A percentile compares a stretch with the other conserved stretches of the same genome.
Conservation (phyloP, 2,329 filamentous ascomycete species). For the Pyrenophora graminea region DNA sequence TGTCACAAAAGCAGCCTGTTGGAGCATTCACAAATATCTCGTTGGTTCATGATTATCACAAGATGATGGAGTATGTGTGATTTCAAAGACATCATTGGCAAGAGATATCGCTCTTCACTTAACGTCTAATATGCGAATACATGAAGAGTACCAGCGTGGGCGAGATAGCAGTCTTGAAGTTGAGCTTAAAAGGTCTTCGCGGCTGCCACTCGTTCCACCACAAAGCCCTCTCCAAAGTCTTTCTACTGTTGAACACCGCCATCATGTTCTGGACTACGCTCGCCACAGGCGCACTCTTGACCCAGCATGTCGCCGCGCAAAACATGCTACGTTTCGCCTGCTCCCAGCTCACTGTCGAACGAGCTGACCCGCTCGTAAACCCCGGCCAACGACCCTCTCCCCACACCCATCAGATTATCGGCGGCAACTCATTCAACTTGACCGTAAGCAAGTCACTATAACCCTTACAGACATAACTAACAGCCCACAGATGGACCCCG, state of each 20-base stretch:
- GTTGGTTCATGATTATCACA: background rate
- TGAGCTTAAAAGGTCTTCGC: background rate
- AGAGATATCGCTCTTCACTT: too few species aligned
- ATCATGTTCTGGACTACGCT: conserved; percentile 34
- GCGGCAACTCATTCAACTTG: conserved; percentile 40
- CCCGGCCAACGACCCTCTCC: conserved; percentile 33
- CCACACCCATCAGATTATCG: conserved; percentile 40
- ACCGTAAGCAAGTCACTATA: conserved; percentile 20
- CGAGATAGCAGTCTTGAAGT: background rate
- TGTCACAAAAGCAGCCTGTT: conserved; percentile 14
- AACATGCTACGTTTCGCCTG: conserved; percentile 44
- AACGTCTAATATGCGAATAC: too few species aligned
- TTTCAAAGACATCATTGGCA: background rate
- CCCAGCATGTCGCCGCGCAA: conserved; percentile 32
- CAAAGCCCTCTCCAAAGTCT: background rate
- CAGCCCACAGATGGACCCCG: conserved; percentile 31
- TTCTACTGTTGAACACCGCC: background rate
- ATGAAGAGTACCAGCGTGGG: too few species aligned
- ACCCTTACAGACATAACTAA: conserved; percentile 10
- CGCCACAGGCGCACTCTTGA: conserved; percentile 24
- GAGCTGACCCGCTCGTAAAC: conserved; percentile 54
- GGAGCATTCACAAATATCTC: background rate
- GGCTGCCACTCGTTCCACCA: background rate
- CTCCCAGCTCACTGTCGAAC: conserved; percentile 52
- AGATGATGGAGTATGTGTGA: background rate